These are phyloP conservation scores for Echites panduratus DNA, from an alignment of 257 asterid species.

Conservation along the genomic window DNA sequence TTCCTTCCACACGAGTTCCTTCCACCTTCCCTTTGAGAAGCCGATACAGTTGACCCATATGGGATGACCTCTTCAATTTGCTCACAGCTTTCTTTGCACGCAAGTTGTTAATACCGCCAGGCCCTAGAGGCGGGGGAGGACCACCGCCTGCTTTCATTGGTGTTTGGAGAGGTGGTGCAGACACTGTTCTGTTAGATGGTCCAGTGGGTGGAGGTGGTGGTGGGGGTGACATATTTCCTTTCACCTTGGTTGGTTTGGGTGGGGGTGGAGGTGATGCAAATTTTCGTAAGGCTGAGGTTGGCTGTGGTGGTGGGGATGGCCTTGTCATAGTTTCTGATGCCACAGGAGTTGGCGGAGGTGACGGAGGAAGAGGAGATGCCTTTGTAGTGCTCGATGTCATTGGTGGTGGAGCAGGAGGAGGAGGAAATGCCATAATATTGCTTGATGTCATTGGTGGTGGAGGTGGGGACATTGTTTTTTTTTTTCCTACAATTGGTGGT, in stretches of 20 bases:
- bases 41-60: conserved; percentile 82
- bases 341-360: conserved; percentile 23
- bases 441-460: conserved; percentile 10
- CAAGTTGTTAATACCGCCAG: conserved; percentile 30
- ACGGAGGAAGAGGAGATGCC: conserved; percentile 12
- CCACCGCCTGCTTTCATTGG: conserved; percentile 25
- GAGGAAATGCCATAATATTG: conserved; percentile 9
- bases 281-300: not conserved
- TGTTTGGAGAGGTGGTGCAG: conserved; percentile 46
- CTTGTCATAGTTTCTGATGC: conserved; percentile 1
- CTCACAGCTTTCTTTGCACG: conserved; percentile 49
- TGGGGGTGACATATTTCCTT: conserved; percentile 23
- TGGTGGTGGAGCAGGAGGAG: conserved; percentile 23
- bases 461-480: conserved; percentile 11
- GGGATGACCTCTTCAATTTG: conserved; percentile 78
- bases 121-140: conserved; percentile 75
- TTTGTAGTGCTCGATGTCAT: conserved; percentile 7
- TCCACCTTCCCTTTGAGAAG: conserved; percentile 85
- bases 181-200: conserved; percentile 26
- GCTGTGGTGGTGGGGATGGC: conserved; percentile 28
- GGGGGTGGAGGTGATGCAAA: conserved; percentile 19
- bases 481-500: not conserved
- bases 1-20: conserved; percentile 50
- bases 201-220: conserved; percentile 52
- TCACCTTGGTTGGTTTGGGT: conserved; percentile 26